These are phyloP conservation scores for Solanum neorickii DNA, from an alignment of 257 asterid genomes.

Conservation along the genomic window DNA sequence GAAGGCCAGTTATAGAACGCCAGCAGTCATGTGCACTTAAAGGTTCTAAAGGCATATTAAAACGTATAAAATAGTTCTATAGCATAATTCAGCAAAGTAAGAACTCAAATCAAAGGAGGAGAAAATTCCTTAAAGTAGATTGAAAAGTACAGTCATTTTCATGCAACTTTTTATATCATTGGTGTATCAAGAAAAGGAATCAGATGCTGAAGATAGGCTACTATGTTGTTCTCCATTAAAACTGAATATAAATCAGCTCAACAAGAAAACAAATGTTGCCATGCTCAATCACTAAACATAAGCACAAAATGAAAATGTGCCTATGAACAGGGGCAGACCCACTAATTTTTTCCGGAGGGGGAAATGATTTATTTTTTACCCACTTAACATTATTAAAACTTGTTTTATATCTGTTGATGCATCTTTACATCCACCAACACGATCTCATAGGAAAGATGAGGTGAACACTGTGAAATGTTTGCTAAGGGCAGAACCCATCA, in stretches of 20 bases:
- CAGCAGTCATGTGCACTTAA: not conserved
- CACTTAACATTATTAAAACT: not conserved
- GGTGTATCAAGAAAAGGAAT: not conserved
- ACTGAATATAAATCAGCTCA: not conserved
- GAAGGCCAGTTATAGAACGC: not conserved
- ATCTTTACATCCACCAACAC: not conserved
- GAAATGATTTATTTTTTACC: not conserved
- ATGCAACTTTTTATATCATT: not conserved
- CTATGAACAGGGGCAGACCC: not conserved
- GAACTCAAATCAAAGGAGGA: not conserved
- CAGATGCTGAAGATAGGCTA: not conserved
- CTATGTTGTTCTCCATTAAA: not conserved
- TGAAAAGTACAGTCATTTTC: not conserved
- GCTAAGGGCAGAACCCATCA: not conserved
- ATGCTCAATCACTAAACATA: not conserved
- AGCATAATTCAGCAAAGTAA: not conserved
- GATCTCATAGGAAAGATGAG: not conserved
- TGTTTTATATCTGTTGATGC: not conserved
- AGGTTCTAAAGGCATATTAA: not conserved
- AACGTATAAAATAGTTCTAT: not conserved
- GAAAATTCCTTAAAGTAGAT: not conserved
- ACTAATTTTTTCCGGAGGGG: not conserved
- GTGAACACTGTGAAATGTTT: not conserved
- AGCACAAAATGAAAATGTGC: not conserved
- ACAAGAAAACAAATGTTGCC: not conserved